Percentiles rank a stretch among this genome's conserved stretches.
Conservation (phyloP, 441 rosid species). For the Adansonia rubrostipa region DNA sequence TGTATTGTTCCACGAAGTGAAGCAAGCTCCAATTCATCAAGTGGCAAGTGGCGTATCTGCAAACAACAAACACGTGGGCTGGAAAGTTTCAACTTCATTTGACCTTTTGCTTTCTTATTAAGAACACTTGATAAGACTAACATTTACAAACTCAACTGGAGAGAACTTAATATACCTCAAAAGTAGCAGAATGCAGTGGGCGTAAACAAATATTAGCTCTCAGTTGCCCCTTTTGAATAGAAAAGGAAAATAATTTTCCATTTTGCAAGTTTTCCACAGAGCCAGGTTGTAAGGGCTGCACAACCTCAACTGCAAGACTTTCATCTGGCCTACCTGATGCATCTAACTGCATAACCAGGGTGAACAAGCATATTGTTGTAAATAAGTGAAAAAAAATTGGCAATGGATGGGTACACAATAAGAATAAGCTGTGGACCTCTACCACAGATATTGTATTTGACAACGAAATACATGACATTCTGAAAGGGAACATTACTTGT, state of each 20-base stretch:
- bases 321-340: conserved; percentile 94
- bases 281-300: conserved; percentile 65
- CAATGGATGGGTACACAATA: conserved; percentile 1
- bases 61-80: conserved; percentile 34
- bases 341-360: conserved; percentile 72
- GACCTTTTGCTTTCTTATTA: conserved; percentile 14
- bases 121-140: conserved; percentile 18
- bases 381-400: conserved; percentile 22
- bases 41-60: conserved; percentile 90
- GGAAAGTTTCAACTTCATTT: conserved; percentile 21
- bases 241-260: conserved; percentile 76
- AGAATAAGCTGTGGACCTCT: conserved; percentile 22
- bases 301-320: conserved; percentile 80
- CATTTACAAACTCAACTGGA: conserved; percentile 18
- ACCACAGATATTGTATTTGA: conserved; percentile 15
- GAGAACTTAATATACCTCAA: conserved; percentile 71
- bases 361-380: background rate
- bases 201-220: conserved; percentile 75
- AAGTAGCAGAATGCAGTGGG: conserved; percentile 81
- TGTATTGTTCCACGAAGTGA: conserved; percentile 92
- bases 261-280: conserved; percentile 62
- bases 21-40: conserved; percentile 98
- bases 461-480: background rate
- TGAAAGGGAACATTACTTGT: background rate
- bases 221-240: conserved; percentile 93